Percentiles rank a stretch among this genome's conserved stretches.
phyloP scores from a whole-genome alignment of 768 basidiomycete genomes.

The Amanita pallidorosea region DNA sequence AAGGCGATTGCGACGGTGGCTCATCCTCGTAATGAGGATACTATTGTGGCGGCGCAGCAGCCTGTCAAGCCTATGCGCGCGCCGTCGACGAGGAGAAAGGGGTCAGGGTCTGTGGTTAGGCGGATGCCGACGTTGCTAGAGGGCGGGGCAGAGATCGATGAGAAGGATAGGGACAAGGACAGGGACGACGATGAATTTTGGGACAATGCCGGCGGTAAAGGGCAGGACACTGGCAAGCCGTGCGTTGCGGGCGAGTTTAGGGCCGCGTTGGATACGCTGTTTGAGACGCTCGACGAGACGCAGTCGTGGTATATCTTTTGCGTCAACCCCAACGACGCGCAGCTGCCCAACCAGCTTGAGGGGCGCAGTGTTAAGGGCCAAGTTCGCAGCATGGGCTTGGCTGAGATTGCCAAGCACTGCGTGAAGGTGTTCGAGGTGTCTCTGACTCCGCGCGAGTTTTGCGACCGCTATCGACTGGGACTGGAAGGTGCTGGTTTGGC shows the following conservation, averaged over 20 bases:
- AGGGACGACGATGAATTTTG: slow-evolving; percentile 19
- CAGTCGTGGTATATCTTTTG: slow-evolving; percentile 91
- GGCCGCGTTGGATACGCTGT: slow-evolving; percentile 72
- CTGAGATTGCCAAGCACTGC: slow-evolving; percentile 64
- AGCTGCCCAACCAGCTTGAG: no score
- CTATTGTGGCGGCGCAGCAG: slow-evolving; percentile 91
- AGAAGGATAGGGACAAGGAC: slow-evolving; percentile 39
- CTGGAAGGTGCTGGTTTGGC: slow-evolving; percentile 43
- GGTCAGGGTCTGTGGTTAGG: slow-evolving; percentile 35
- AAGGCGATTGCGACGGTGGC: slow-evolving; percentile 89
- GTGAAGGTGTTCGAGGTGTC: slow-evolving; percentile 69
- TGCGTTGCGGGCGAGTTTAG: slow-evolving; percentile 89
- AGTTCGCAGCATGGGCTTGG: slow-evolving; percentile 69
- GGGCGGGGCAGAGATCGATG: slow-evolving; percentile 22
- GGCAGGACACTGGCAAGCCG: slow-evolving; percentile 37
- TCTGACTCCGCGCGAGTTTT: slow-evolving; percentile 82
- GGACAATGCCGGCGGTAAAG: slow-evolving; percentile 24
- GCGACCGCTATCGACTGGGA: slow-evolving; percentile 68
- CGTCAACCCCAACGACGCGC: slow-evolving; percentile 90
- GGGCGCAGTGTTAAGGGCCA: slow-evolving; percentile 88
- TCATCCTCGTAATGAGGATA: slow-evolving; percentile 89
- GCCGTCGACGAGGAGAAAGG: slow-evolving; percentile 81
- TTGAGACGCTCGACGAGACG: slow-evolving; percentile 82
- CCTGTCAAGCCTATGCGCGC: slow-evolving; percentile 90
- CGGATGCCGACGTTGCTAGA: slow-evolving; percentile 46